Conservation (phyloP, 805 yeast species). For the Kodamaea lidongshanica region DNA sequence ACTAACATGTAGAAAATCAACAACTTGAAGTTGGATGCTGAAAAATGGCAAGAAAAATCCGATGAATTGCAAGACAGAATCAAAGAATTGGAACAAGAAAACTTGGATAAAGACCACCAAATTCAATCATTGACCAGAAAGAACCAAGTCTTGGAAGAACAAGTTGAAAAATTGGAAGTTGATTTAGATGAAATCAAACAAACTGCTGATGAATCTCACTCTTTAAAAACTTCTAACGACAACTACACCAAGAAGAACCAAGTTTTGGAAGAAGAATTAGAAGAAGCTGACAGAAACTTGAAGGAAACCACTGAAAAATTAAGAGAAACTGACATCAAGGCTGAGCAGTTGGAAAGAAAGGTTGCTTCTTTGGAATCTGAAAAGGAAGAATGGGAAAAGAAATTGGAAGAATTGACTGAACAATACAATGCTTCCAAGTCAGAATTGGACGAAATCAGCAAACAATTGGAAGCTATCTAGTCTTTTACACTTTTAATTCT, state of each 20-base stretch:
- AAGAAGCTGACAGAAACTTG: slow-evolving; percentile 82
- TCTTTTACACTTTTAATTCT: too few relatives aligned
- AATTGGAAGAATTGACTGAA: slow-evolving; percentile 78
- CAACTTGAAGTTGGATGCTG: slow-evolving; percentile 90
- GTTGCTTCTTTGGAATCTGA: slow-evolving; percentile 88
- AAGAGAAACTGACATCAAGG: slow-evolving; percentile 92
- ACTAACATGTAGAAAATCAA: slow-evolving; percentile 57
- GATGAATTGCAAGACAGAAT: slow-evolving; percentile 77
- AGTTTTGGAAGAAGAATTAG: slow-evolving; percentile 85
- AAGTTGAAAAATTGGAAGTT: slow-evolving; percentile 71
- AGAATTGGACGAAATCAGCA: slow-evolving; percentile 94
- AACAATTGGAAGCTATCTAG: slow-evolving; percentile 83
- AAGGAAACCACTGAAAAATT: slow-evolving; percentile 90
- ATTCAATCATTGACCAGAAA: slow-evolving; percentile 88
- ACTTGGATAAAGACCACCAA: slow-evolving; percentile 88
- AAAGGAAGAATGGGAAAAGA: slow-evolving; percentile 85
- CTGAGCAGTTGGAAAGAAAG: slow-evolving; percentile 92
- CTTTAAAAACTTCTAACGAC: slow-evolving; percentile 84
- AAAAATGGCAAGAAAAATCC: slow-evolving; percentile 94
- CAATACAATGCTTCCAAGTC: slow-evolving; percentile 80
- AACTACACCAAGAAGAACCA: slow-evolving; percentile 85
- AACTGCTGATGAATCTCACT: slow-evolving; percentile 85
- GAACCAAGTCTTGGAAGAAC: slow-evolving; percentile 80
- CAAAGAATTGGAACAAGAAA: slow-evolving; percentile 89
- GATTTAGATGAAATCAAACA: slow-evolving; percentile 72